Conservation (phyloP, 1,284 basidiomycete genomes). For the Ustilago esculenta region DNA sequence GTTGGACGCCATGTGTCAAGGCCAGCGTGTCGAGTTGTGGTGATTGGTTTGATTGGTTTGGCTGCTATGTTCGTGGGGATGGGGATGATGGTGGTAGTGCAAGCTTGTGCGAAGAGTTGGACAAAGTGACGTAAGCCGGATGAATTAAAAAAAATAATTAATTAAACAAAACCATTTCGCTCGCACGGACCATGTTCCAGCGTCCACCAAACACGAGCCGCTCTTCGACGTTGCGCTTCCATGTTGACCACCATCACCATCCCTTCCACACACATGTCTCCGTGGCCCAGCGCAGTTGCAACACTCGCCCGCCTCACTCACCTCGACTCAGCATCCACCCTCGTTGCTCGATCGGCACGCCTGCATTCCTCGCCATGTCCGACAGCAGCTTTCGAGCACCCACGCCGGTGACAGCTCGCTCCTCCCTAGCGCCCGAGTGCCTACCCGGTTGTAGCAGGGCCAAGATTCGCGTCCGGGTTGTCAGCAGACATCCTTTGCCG, state of each 20-base stretch:
- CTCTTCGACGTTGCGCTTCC: too few relatives aligned
- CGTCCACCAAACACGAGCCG: not conserved
- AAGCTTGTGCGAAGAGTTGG: too few relatives aligned
- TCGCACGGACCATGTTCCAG: not conserved
- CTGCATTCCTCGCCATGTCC: conserved; percentile 22
- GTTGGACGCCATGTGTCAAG: too few relatives aligned
- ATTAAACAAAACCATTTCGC: too few relatives aligned
- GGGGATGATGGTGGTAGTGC: too few relatives aligned
- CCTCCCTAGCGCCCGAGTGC: conserved; percentile 20
- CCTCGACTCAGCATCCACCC: too few relatives aligned
- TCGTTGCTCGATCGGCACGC: too few relatives aligned
- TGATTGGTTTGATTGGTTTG: too few relatives aligned
- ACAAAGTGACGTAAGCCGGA: conserved; percentile 3
- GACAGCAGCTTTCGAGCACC: conserved; percentile 14
- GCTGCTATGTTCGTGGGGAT: too few relatives aligned
- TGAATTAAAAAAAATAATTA: too few relatives aligned
- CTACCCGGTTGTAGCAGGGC: not conserved
- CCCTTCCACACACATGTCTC: not conserved
- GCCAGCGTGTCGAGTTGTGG: too few relatives aligned
- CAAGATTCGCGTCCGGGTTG: conserved; percentile 30
- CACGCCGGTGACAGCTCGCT: conserved; percentile 24
- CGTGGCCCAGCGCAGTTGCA: not conserved
- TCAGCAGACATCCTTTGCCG: conserved; percentile 33
- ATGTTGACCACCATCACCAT: not conserved
- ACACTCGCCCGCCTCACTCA: not conserved